Evolutionary conservation across 2,329 filamentous ascomycete species (phyloP), one percentile per base, ranked within the genome.

Genomic region (Didymella pomorum): DNA sequence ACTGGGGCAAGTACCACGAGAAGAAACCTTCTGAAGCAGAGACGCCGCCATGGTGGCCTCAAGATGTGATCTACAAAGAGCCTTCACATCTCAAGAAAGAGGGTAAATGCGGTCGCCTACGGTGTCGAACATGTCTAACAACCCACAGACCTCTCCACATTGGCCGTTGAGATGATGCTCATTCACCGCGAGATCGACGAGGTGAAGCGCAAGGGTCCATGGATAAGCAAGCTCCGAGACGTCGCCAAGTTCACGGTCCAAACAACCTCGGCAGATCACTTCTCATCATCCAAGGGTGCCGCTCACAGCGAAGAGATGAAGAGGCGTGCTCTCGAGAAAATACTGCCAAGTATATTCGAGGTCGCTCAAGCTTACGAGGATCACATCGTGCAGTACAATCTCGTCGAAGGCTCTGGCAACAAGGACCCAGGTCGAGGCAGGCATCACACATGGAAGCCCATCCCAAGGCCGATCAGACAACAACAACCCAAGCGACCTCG

Each of bases 21-120:
- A 60, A 62, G 47, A 39, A 65, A 1, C 66, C 67, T 1, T 46
- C 46, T 8, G 49, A 61, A 25, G 57, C 60, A 37, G 50, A 57
- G 25, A 64, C 61, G 7, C 68, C 72, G 9, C 67, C 65, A 3
- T 74, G 72, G 72, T 76, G 73, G 73, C 72, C 73, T 12, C 33
- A 33, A 1, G 56, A 65, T 29, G 64, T 73, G 12, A 66, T 59
- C 7, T 75, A 74, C 47, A 63, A 63, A n/a, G 73, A 76, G 39
- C 72, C 73, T 7, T 69, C 73, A 2, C 73, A 76, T 43, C 60
- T 76, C 9, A 67, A 67, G 41, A 66, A 68, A 35, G 37, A 62
- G n/a, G 58, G 73, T 72, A 66, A 58, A 66, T 53, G 29, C 8
- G 23, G 11, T 41, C 11, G 18, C 29, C 35, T 42, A 8, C 21